These are phyloP conservation scores for Juglanconis sp. DNA, from an alignment of 2,329 filamentous ascomycete species.

Conservation along the genomic window DNA sequence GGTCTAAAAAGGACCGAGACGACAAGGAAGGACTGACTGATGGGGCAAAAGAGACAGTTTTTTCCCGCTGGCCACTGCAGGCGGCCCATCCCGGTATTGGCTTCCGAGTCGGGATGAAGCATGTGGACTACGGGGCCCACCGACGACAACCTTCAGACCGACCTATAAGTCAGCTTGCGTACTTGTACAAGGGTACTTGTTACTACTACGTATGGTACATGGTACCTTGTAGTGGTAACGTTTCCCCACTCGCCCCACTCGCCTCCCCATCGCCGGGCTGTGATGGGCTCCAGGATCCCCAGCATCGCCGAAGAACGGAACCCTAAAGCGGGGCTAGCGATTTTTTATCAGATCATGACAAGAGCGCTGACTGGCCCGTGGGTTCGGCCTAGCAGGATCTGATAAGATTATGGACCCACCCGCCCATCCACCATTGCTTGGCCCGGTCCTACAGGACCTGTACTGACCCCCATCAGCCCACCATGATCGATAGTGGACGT, in stretches of 20 bases:
- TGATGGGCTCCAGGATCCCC: neutral
- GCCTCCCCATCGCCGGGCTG: neutral
- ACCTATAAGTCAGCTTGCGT: no score
- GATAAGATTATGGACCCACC: slow-evolving; percentile 10
- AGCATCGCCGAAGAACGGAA: neutral
- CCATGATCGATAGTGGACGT: neutral
- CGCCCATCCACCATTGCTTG: no score
- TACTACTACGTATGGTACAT: neutral
- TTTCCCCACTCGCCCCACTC: neutral
- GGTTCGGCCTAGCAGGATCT: slow-evolving; percentile 1
- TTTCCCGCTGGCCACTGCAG: no score
- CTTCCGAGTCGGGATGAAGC: no score
- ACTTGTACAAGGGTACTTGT: no score
- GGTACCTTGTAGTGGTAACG: neutral
- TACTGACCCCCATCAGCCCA: neutral
- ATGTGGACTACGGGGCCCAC: no score
- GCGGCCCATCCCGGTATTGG: no score
- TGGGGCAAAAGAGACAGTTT: neutral
- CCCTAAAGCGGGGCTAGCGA: neutral
- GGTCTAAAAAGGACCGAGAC: neutral
- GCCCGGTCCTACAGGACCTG: no score
- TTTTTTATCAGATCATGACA: slow-evolving; percentile 4
- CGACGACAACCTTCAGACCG: no score
- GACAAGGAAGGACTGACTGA: neutral
- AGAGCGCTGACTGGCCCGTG: neutral